Evolutionary conservation across 352 stramenopile species (phyloP).

Genomic region (Pythium folliculosum): DNA sequence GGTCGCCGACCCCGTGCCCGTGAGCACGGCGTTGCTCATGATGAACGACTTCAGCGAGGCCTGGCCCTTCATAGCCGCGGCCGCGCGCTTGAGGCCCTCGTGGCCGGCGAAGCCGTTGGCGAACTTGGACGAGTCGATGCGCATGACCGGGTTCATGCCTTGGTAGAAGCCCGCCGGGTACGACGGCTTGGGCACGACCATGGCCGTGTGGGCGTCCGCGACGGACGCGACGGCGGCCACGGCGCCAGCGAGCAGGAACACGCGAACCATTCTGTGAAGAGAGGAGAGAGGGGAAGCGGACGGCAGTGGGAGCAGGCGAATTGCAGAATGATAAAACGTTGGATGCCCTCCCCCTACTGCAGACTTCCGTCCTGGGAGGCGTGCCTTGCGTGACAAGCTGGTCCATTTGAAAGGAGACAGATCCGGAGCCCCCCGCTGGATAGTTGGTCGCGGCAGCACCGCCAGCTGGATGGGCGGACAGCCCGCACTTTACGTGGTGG

Average conservation of each 20-base stretch:
- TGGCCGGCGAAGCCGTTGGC: conserved; percentile 9
- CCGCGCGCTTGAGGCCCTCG: conserved; percentile 18
- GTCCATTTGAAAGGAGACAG: too few relatives aligned
- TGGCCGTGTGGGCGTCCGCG: conserved; percentile 21
- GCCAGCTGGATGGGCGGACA: too few relatives aligned
- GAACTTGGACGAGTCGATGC: conserved; percentile 17
- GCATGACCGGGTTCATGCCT: conserved; percentile 15
- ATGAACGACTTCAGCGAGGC: conserved; percentile 10
- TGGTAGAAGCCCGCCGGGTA: conserved; percentile 21
- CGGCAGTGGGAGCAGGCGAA: conserved; percentile 11
- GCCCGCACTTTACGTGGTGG: too few relatives aligned
- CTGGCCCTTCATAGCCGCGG: neutral
- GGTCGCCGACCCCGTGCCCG: neutral
- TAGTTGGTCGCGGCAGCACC: too few relatives aligned
- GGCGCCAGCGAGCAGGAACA: conserved; percentile 15
- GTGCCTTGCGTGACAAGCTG: too few relatives aligned
- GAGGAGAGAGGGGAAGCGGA: neutral
- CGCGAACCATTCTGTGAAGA: conserved; percentile 21
- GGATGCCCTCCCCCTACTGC: too few relatives aligned
- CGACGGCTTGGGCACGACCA: conserved; percentile 12
- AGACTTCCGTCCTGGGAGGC: too few relatives aligned
- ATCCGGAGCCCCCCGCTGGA: too few relatives aligned
- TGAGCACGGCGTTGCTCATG: conserved; percentile 17
- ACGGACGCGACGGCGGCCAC: conserved; percentile 13
- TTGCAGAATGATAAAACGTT: conserved; percentile 18